Conservation (phyloP, 2,329 filamentous ascomycete species). For the Pyrenophora graminea region DNA sequence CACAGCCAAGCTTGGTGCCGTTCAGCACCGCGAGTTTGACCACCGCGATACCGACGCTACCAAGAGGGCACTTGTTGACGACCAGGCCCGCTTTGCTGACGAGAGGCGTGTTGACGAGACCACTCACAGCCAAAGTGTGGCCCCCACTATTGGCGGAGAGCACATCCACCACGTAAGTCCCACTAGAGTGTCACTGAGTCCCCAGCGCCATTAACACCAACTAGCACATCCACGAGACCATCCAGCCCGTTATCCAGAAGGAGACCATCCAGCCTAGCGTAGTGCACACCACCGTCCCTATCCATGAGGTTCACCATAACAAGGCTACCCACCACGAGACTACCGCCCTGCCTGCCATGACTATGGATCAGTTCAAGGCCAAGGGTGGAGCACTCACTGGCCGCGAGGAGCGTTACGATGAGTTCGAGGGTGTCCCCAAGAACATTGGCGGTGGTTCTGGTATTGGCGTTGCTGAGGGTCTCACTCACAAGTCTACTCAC, state of each 20-base stretch:
- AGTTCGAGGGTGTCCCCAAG: slow-evolving; percentile 66
- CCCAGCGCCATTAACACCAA: slow-evolving; percentile 9
- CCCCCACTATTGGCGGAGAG: slow-evolving; percentile 61
- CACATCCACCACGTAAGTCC: slow-evolving; percentile 61
- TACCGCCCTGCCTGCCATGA: slow-evolving; percentile 66
- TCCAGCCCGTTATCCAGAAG: slow-evolving; percentile 73
- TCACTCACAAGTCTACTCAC: slow-evolving; percentile 21
- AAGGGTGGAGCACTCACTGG: slow-evolving; percentile 60
- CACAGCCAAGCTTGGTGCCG: slow-evolving; percentile 60
- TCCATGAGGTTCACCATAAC: slow-evolving; percentile 74
- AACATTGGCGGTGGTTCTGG: slow-evolving; percentile 46
- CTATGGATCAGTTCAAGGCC: slow-evolving; percentile 65
- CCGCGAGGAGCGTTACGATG: slow-evolving; percentile 60
- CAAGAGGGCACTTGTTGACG: slow-evolving; percentile 45
- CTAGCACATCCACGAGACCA: slow-evolving; percentile 65
- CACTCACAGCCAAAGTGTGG: slow-evolving; percentile 54
- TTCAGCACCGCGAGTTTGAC: slow-evolving; percentile 65
- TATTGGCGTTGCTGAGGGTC: slow-evolving; percentile 21
- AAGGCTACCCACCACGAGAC: slow-evolving; percentile 68
- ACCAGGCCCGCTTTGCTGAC: slow-evolving; percentile 60
- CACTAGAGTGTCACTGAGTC: not conserved
- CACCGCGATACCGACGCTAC: slow-evolving; percentile 59
- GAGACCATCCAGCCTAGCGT: slow-evolving; percentile 69
- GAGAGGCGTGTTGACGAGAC: slow-evolving; percentile 54
- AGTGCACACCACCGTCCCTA: slow-evolving; percentile 71